Base-by-base conservation (phyloP, 352 stramenopile genomes). In the Globisporangium camurandrum region DNA sequence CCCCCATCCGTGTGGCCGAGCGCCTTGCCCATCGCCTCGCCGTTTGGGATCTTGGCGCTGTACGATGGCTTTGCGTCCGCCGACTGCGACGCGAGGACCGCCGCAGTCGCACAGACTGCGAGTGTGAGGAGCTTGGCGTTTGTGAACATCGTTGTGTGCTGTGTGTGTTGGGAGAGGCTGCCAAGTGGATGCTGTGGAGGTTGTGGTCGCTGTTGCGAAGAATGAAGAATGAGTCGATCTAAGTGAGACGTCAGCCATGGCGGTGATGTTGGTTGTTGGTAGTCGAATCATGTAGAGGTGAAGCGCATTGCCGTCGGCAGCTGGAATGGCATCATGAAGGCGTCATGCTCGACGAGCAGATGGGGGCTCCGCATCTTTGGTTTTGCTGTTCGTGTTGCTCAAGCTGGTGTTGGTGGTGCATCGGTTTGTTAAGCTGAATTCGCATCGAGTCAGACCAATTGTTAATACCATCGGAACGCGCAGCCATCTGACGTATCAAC, bases 1-100 rank as follows among this genome's bases (percentile, higher is more conserved):
- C 51, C 52, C 20, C 49, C 49, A n/a, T n/a, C n/a, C 14, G 49
- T 54, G 54, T 80, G 69, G 19, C 66, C 66, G 36, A 80, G 52
- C 31, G 39, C 12, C 58, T 72, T 71, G 40, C 64, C 66, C 47
- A 80, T 64, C 31, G 38, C 64, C 3, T 68, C 53, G 48, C 69
- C 69, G 59, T 80, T 80, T 10, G 69, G 69, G 54, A 80, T 80
- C 37, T 49, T 40, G 28, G 53, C 53, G 31, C 37, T 54, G 53
- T 54, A 59, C 11, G 38, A 11, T 0, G 45, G 31, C 10, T 42
- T 27, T 10, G 53, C 53, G 22, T 39, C 12, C 8, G 53, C 26
- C 23, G 37, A 38, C 28, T 44, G 46, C 28, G 34, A 38, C 27
- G 34, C 45, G 16, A 34, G 19, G 26, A 12, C 43, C 20, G 34